These are phyloP conservation scores for Cystobasidium pallidum DNA, from an alignment of 1,284 basidiomycete species.

Conservation along the genomic window DNA sequence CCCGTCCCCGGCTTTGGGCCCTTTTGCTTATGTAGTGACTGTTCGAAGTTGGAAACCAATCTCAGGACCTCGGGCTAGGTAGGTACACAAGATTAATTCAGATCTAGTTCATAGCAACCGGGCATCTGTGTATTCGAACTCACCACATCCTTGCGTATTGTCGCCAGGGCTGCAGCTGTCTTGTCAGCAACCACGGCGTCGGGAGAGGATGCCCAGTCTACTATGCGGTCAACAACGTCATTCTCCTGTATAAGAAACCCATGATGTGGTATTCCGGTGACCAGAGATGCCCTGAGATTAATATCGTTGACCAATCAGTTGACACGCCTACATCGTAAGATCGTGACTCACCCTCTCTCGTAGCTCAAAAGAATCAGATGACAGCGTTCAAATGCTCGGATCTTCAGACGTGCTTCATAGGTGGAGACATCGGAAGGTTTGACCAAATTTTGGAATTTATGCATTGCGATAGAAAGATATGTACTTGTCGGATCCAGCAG, in stretches of 20 bases:
- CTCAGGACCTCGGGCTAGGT: constrained; percentile 14
- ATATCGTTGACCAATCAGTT: too few relatives aligned
- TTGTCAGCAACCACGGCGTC: constrained; percentile 16
- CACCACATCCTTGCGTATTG: constrained; percentile 33
- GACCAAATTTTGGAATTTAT: constrained; percentile 18
- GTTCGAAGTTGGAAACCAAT: constrained; percentile 12
- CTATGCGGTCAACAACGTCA: constrained; percentile 5
- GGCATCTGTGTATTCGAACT: neutral
- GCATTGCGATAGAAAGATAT: constrained; percentile 29
- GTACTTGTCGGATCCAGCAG: constrained; percentile 28
- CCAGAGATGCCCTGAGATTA: constrained; percentile 17
- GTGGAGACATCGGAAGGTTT: neutral
- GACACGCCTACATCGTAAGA: neutral
- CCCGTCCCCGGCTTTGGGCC: constrained; percentile 4
- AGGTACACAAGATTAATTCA: too few relatives aligned
- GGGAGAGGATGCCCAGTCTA: constrained; percentile 23
- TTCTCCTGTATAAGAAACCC: constrained; percentile 14
- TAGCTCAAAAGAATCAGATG: constrained; percentile 26
- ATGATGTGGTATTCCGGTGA: constrained; percentile 16
- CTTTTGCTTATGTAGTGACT: constrained; percentile 1
- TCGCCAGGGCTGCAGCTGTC: constrained; percentile 16
- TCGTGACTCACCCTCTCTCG: constrained; percentile 25
- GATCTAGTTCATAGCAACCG: too few relatives aligned
- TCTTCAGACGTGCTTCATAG: neutral
- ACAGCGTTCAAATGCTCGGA: constrained; percentile 18